Evolutionary conservation across 495 filamentous ascomycete species (phyloP), one percentile per base, ranked within the genome.

Genomic region (Penicillium bialowiezense): DNA sequence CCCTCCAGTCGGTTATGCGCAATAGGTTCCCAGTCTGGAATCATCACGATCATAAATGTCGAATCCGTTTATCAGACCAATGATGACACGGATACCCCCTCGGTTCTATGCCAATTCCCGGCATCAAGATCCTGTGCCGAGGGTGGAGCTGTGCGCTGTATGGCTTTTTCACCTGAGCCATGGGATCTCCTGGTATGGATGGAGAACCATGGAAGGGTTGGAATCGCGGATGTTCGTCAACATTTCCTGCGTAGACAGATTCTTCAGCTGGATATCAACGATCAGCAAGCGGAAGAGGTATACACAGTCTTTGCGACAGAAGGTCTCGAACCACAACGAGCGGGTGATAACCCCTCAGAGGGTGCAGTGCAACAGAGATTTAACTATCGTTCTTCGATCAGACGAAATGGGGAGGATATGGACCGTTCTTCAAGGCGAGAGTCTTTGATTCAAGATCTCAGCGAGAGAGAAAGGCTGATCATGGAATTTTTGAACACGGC

Each of bases 181-280:
- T 88, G 85, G 80, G 92, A 98, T 64, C 79, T 98, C 13, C 75
- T 98, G 28, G 87, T 95, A 19, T 97, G 92, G 91, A 82, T 90
- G 17, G 93, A 98, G 69, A 86, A 95, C 52, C 85, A 84, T 51
- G 91, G 89, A 7, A 79, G 87, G 54, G 79, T 92, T 28, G 91
- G 90, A 9, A 74, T 97, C 37, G 87, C 87, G 3, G 93, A 98
- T 71, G 70, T 91, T 18, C 85, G 93, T 18, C 83, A 81, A 49
- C 82, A 84, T 17, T 90, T 95, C 51, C 68, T 76, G 18, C 83
- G 84, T 21, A 82, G 88, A 26, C 93, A 98, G 62, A 79, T 88
- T 20, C 64, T 96, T 7, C 58, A 78, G 2, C 63, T 95, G 29
- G 80, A 87, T 51, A 68, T 71, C 26, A 68, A 81, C 31, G 80